Conservation (phyloP, 2,329 filamentous ascomycete species). For the Fusarium papillatum region DNA sequence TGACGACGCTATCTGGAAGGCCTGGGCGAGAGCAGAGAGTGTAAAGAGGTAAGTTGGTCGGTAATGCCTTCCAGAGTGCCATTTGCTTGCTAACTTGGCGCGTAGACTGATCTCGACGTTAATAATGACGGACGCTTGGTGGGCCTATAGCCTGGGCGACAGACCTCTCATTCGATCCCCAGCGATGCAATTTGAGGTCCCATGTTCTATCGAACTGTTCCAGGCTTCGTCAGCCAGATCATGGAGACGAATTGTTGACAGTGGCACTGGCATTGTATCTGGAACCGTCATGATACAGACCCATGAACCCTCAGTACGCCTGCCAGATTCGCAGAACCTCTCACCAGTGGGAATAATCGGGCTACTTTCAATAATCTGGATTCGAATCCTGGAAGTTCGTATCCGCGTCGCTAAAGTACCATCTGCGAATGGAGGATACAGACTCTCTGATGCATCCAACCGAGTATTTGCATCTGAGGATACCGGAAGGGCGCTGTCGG, state of each 20-base stretch:
- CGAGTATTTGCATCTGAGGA: neutral
- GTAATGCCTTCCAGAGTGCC: too few species aligned
- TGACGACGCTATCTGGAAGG: too few species aligned
- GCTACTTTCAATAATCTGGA: conserved; percentile 8
- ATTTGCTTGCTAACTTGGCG: neutral
- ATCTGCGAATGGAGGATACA: neutral
- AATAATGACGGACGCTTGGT: conserved; percentile 11
- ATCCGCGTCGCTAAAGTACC: neutral
- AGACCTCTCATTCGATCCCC: neutral
- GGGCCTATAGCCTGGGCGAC: neutral
- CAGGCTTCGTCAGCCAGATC: conserved; percentile 2
- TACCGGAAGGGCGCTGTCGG: neutral
- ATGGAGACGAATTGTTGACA: neutral
- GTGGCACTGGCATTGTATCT: neutral
- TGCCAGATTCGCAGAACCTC: neutral
- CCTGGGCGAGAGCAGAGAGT: neutral
- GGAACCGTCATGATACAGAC: neutral
- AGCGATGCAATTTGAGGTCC: conserved; percentile 1
- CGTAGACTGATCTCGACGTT: conserved; percentile 2
- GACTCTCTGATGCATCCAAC: neutral
- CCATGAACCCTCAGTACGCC: neutral
- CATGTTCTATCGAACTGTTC: neutral
- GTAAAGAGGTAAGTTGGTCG: neutral
- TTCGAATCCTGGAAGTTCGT: conserved; percentile 5
- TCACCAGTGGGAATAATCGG: conserved; percentile 8